Evolutionary conservation across 2,329 filamentous ascomycete species (phyloP).

Genomic region (Neonectria neomacrospora): DNA sequence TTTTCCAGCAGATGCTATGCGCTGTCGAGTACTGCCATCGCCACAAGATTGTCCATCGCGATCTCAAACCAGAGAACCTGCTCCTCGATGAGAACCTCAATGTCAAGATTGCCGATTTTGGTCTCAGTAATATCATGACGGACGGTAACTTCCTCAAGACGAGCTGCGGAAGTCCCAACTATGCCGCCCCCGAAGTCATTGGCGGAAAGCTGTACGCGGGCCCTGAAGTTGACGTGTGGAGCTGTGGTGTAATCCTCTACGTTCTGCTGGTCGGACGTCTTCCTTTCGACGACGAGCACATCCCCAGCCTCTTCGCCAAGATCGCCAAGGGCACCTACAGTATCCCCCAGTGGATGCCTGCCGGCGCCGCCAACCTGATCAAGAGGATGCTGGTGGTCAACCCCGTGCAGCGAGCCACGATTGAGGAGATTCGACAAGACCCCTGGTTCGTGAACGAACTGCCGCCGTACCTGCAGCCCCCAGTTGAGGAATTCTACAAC

Average conservation of each 20-base stretch:
- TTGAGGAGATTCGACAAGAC: constrained; percentile 91
- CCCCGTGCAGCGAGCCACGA: constrained; percentile 91
- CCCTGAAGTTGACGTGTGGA: constrained; percentile 98
- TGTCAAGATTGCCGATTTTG: constrained; percentile 99
- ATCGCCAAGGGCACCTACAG: constrained; percentile 95
- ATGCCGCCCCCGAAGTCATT: constrained; percentile 97
- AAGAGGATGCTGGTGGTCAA: constrained; percentile 96
- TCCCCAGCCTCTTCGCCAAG: constrained; percentile 96
- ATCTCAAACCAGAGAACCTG: constrained; percentile 96
- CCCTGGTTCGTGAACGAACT: constrained; percentile 93
- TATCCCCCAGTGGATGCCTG: constrained; percentile 89
- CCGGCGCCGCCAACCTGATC: constrained; percentile 84
- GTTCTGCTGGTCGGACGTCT: constrained; percentile 83
- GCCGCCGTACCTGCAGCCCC: constrained; percentile 85
- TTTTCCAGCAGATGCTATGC: constrained; percentile 99
- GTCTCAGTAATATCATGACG: constrained; percentile 99
- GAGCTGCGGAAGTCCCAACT: constrained; percentile 97
- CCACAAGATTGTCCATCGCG: constrained; percentile 98
- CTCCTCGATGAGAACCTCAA: constrained; percentile 95
- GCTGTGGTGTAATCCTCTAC: constrained; percentile 90
- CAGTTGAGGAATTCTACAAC: constrained; percentile 91
- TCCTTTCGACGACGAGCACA: constrained; percentile 98
- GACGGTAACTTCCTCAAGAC: constrained; percentile 99
- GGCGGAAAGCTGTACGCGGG: constrained; percentile 97
- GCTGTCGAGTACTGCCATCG: constrained; percentile 99